Evolutionary conservation across 176 grass and related monocot species (phyloP), one percentile per base, ranked within the genome.

Genomic region (Rhynchospora pubera): DNA sequence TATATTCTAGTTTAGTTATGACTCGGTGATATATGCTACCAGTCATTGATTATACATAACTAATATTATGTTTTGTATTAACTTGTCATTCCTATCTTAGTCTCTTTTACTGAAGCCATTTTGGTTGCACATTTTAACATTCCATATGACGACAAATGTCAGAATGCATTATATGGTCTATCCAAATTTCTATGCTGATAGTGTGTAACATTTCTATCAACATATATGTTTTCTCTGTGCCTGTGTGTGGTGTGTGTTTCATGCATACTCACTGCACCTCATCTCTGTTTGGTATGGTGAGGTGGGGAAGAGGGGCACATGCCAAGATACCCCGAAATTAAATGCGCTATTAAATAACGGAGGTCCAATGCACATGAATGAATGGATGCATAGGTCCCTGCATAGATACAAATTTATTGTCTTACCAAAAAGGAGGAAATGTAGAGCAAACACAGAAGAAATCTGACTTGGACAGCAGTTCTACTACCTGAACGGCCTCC

Each of bases 321-420:
- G 79, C 79, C 65, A 82, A 82, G 79, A 82, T 82, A 42, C 79
- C 21, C 18, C 42, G 32, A 66, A 81, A 26, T 53, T 82, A 82
- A 82, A 82, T 82, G 79, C 79, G 58, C 45, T 45, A 48, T 47
- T 82, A 65, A 82, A 82, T 82, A 52, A 53, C 24, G 61, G 61
- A 82, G 79, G 15, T 66, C 22, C 45, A 65, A 61, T 66, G 62
- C 50, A 66, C 59, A 82, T 66, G 42, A 51, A 50, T 19, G 44
- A 66, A 82, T 67, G 61, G 47, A 50, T 65, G 61, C 59, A 18
- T 67, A 18, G 60, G 79, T 53, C 62, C 18, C 55, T 30, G 47
- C 12, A 14, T 45, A 34, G 19, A 53, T 67, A 6, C 22, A 63
- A 63, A 82, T 67, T 30, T 65, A 67, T 51, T 82, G 43, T 51